phyloP scores from a whole-genome alignment of 2,329 filamentous ascomycete species.

The Pseudogymnoascus sp. region DNA sequence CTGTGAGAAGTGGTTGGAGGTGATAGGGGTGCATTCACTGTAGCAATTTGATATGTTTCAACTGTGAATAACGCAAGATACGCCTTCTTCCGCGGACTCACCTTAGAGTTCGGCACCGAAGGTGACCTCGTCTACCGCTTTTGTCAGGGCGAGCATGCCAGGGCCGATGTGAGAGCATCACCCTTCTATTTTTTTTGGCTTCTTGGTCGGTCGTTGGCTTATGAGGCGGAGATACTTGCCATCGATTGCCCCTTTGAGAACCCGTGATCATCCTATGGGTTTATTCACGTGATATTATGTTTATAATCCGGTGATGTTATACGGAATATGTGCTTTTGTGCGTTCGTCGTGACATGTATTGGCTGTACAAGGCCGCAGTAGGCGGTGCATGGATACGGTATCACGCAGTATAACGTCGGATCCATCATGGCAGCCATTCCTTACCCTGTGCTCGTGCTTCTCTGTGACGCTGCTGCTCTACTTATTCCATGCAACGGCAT shows the following conservation, averaged over 20 bases:
- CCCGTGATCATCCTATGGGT: not conserved
- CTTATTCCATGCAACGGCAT: not conserved
- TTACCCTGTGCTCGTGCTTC: not conserved
- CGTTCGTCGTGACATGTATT: not conserved
- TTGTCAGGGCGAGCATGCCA: no score
- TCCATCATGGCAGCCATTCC: not conserved
- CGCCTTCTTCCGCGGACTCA: no score
- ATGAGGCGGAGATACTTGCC: not conserved
- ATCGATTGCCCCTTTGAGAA: not conserved
- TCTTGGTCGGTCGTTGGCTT: no score
- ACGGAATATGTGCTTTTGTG: no score
- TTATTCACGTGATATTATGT: not conserved
- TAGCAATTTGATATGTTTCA: no score
- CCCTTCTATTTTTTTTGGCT: no score
- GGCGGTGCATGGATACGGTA: not conserved
- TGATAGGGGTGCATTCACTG: no score
- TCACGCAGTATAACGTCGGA: not conserved
- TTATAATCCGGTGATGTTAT: not conserved
- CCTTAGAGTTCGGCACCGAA: no score
- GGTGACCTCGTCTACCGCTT: no score
- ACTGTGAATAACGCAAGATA: no score
- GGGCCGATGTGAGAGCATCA: no score
- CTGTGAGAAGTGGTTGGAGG: no score
- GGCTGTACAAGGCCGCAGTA: not conserved
- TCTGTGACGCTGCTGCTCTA: not conserved